These are phyloP conservation scores for Porogramme epimiltina DNA, from an alignment of 1,284 basidiomycete genomes.

Conservation along the genomic window DNA sequence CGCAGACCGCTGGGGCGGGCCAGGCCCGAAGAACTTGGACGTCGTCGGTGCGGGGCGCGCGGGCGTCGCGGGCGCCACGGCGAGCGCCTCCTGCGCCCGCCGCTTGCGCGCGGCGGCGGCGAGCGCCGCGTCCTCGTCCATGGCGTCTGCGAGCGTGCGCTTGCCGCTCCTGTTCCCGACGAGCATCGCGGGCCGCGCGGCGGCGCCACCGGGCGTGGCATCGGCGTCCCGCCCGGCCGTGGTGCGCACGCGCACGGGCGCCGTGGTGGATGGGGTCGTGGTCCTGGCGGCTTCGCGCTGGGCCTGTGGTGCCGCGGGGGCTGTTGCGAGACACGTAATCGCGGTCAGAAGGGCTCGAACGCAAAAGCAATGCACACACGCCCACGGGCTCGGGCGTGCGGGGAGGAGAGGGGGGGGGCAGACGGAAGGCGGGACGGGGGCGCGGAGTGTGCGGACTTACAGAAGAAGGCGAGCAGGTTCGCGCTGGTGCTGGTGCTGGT, in stretches of 20 bases:
- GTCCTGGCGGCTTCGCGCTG: conserved; percentile 36
- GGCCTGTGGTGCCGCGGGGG: conserved; percentile 43
- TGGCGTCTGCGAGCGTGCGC: conserved; percentile 66
- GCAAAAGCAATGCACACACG: neutral
- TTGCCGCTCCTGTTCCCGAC: conserved; percentile 72
- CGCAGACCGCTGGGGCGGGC: conserved; percentile 19
- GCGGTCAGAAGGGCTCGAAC: neutral
- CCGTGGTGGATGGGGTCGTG: neutral
- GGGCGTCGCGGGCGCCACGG: neutral
- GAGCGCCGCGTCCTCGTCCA: conserved; percentile 62
- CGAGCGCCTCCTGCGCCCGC: conserved; percentile 21
- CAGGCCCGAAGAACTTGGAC: conserved; percentile 28
- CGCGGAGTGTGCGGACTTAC: conserved; percentile 40
- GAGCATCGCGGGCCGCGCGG: conserved; percentile 18
- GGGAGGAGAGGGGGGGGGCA: neutral
- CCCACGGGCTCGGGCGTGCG: neutral
- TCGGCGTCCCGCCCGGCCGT: neutral
- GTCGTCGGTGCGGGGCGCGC: conserved; percentile 19
- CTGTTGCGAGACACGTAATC: conserved; percentile 28
- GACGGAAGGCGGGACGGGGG: neutral
- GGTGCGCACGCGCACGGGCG: neutral
- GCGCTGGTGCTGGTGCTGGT: conserved; percentile 37
- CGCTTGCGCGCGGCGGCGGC: conserved; percentile 49
- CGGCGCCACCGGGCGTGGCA: neutral
- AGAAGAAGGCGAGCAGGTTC: conserved; percentile 63